A percentile compares a stretch with the other conserved stretches of the same genome.
Conservation (phyloP, 2,329 filamentous ascomycete species). For the Diaporthe sp. region DNA sequence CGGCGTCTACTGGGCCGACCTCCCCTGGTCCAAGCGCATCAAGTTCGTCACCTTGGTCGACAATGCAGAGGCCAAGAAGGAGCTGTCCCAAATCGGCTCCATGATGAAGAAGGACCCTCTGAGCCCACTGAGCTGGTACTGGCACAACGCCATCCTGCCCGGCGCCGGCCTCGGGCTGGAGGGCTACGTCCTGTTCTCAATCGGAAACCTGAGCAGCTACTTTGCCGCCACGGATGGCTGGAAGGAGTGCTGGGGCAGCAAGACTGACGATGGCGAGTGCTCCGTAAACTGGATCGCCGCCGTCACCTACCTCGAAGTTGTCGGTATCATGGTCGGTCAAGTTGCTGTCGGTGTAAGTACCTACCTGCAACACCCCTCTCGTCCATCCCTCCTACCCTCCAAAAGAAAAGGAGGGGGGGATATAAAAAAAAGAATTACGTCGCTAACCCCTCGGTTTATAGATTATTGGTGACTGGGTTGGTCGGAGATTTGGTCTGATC, state of each 20-base stretch:
- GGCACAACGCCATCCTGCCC: constrained; percentile 90
- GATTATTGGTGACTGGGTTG: constrained; percentile 77
- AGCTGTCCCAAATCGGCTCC: constrained; percentile 73
- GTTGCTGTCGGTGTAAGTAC: constrained; percentile 83
- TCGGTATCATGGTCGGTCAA: constrained; percentile 95
- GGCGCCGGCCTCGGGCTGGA: constrained; percentile 93
- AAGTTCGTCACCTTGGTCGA: constrained; percentile 83
- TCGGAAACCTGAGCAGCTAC: constrained; percentile 89
- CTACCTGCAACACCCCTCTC: constrained; percentile 21
- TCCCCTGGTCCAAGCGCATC: constrained; percentile 76
- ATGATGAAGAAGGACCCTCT: constrained; percentile 92
- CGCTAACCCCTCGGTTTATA: constrained; percentile 37
- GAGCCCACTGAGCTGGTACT: constrained; percentile 85
- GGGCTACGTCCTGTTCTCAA: constrained; percentile 97
- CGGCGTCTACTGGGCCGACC: constrained; percentile 93
- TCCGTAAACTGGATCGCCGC: constrained; percentile 82
- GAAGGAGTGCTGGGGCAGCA: constrained; percentile 78
- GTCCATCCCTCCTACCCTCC: neutral
- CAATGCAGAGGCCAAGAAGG: constrained; percentile 73
- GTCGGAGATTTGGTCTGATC: constrained; percentile 93
- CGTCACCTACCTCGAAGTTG: constrained; percentile 91
- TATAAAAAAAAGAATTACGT: neutral
- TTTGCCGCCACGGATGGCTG: constrained; percentile 74
- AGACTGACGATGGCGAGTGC: constrained; percentile 67
- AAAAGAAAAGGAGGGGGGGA: too few species aligned